These are phyloP conservation scores for Auricularia heimuer DNA, from an alignment of 768 basidiomycete genomes.

Conservation along the genomic window DNA sequence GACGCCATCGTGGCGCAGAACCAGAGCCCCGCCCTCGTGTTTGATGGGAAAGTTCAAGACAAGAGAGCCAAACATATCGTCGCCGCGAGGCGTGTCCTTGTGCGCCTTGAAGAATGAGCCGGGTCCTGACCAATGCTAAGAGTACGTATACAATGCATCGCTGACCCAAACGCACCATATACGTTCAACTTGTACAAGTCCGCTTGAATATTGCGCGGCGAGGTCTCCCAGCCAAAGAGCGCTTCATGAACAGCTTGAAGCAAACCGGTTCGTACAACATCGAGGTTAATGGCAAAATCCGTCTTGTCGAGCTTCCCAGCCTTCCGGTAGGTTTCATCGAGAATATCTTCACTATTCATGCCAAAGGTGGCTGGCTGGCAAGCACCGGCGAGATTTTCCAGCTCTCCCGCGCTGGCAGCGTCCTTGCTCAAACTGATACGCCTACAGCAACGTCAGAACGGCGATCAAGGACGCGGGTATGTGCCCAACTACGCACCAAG, in stretches of 20 bases:
- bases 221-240: neutral
- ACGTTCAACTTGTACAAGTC: slow-evolving; percentile 22
- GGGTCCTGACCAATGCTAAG: slow-evolving; percentile 8
- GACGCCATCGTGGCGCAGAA: neutral
- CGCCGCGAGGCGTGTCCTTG: slow-evolving; percentile 17
- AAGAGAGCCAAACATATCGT: slow-evolving; percentile 9
- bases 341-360: slow-evolving; percentile 23
- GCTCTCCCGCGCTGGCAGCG: slow-evolving; percentile 4
- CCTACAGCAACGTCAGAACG: neutral
- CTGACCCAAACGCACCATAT: slow-evolving; percentile 12
- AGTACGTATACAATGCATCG: neutral
- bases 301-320: slow-evolving; percentile 33
- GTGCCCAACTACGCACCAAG: neutral
- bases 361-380: slow-evolving; percentile 37
- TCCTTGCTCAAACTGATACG: slow-evolving; percentile 9
- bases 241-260: slow-evolving; percentile 5
- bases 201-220: slow-evolving; percentile 5
- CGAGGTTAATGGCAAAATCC: slow-evolving; percentile 27
- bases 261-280: slow-evolving; percentile 19
- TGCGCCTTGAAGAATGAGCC: slow-evolving; percentile 21
- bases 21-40: slow-evolving; percentile 1
- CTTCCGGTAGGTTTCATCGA: slow-evolving; percentile 39
- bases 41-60: slow-evolving; percentile 7
- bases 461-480: neutral
- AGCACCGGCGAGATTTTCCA: slow-evolving; percentile 22